Evolutionary conservation across 495 filamentous ascomycete species (phyloP).

Genomic region (Cercophora sp.): DNA sequence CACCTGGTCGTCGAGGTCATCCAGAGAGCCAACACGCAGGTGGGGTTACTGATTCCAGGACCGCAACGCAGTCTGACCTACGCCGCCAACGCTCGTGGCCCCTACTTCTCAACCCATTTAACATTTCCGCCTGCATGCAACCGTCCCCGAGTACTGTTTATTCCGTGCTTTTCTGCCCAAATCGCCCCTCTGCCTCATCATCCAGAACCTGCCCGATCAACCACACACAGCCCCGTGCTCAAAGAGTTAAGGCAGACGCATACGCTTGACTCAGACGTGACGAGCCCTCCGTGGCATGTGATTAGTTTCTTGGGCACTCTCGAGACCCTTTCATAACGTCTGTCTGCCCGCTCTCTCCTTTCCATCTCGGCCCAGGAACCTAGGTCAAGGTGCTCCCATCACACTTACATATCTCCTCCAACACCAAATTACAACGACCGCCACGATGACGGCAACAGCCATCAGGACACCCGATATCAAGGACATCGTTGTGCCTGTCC

Average conservation of each 20-base stretch:
- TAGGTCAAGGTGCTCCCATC: neutral
- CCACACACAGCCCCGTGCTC: too few relatives aligned
- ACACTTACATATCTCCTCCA: neutral
- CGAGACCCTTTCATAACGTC: neutral
- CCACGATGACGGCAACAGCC: conserved; percentile 24
- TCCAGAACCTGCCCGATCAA: too few relatives aligned
- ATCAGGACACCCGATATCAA: conserved; percentile 63
- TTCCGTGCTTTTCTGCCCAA: neutral
- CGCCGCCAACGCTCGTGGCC: conserved; percentile 4
- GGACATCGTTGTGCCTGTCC: conserved; percentile 65
- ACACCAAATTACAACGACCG: conserved; percentile 5
- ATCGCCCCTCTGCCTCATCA: too few relatives aligned
- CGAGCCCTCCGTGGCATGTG: conserved; percentile 14
- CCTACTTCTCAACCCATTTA: neutral
- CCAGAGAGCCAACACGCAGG: neutral
- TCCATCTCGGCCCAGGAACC: neutral
- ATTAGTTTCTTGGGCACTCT: neutral
- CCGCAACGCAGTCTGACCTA: conserved; percentile 2
- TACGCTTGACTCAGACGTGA: conserved; percentile 5
- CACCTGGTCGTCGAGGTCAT: conserved; percentile 1
- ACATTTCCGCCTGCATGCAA: conserved; percentile 1
- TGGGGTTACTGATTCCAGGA: neutral
- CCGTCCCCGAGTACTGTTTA: neutral
- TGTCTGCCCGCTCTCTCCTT: neutral
- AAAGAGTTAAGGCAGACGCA: too few relatives aligned